A percentile compares a stretch with the other conserved stretches of the same genome.
phyloP scores from a whole-genome alignment of 2,329 filamentous ascomycete species.

The Fusarium guadeloupense region DNA sequence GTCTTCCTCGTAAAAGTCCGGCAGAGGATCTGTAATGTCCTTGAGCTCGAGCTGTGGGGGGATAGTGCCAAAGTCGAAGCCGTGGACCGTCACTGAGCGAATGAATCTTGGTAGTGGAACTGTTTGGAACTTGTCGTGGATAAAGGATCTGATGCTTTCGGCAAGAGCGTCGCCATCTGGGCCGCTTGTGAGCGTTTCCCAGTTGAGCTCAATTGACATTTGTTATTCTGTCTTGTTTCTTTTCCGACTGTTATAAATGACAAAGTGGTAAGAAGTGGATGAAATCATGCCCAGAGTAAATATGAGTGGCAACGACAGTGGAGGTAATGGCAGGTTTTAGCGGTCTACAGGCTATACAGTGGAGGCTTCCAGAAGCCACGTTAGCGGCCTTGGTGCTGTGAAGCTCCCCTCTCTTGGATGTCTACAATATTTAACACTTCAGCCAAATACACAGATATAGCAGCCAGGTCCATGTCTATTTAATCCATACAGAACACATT shows the following conservation, averaged over 20 bases:
- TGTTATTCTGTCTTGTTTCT: not conserved
- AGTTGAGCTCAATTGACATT: conserved; percentile 99
- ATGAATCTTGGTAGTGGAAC: conserved; percentile 94
- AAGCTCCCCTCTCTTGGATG: not conserved
- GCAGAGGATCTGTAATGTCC: conserved; percentile 93
- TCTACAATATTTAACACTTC: no score
- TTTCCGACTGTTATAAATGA: not conserved
- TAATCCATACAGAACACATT: conserved; percentile 4
- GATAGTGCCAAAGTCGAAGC: conserved; percentile 89
- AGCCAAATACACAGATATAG: not conserved
- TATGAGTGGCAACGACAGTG: not conserved
- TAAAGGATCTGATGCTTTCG: conserved; percentile 87
- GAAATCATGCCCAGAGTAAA: conserved; percentile 4
- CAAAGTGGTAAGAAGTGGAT: conserved; percentile 17
- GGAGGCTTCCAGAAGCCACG: no score
- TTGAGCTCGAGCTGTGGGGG: conserved; percentile 90
- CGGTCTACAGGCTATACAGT: conserved; percentile 7
- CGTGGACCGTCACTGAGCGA: conserved; percentile 92
- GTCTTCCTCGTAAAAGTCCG: conserved; percentile 94
- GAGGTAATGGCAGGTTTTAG: conserved; percentile 13
- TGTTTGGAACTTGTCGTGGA: conserved; percentile 95
- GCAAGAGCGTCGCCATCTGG: conserved; percentile 87
- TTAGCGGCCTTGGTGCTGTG: not conserved
- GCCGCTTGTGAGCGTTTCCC: conserved; percentile 90
- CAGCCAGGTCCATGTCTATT: conserved; percentile 14